Evolutionary conservation across 2,329 filamentous ascomycete genomes (phyloP).

Genomic region (Cladosporium phlei): DNA sequence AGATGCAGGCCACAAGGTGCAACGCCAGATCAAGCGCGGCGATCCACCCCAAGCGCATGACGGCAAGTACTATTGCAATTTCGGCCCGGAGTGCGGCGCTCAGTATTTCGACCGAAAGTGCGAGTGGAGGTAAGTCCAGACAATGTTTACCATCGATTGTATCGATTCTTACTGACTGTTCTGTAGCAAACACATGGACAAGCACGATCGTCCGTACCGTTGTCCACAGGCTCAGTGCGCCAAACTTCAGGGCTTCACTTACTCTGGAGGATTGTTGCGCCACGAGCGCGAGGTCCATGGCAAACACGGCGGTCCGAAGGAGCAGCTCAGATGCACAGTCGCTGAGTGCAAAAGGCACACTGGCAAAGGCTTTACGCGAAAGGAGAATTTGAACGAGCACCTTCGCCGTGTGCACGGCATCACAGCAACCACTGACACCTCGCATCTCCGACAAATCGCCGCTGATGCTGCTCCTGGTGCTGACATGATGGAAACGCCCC

Average conservation of each 20-base stretch:
- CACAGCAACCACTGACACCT: conserved; percentile 8
- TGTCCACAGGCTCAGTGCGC: conserved; percentile 79
- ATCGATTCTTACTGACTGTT: conserved; percentile 17
- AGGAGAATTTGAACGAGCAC: conserved; percentile 93
- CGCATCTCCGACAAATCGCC: conserved; percentile 12
- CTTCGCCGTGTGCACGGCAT: conserved; percentile 71
- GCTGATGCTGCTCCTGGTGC: conserved; percentile 11
- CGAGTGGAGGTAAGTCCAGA: conserved; percentile 78
- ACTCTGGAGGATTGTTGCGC: conserved; percentile 80
- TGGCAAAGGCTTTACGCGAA: conserved; percentile 84
- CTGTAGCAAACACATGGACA: conserved; percentile 92
- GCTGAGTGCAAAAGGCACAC: conserved; percentile 81
- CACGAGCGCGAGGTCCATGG: conserved; percentile 93
- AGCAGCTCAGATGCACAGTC: conserved; percentile 81
- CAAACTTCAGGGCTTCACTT: conserved; percentile 90
- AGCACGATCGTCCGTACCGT: conserved; percentile 89
- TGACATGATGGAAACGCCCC: conserved; percentile 7
- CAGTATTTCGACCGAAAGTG: conserved; percentile 75
- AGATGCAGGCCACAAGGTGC: conserved; percentile 11
- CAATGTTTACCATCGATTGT: background rate
- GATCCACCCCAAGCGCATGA: conserved; percentile 60
- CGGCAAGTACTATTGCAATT: conserved; percentile 72
- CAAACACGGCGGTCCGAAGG: conserved; percentile 83
- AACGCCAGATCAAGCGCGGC: conserved; percentile 26
- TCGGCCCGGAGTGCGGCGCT: conserved; percentile 62